phyloP scores from a whole-genome alignment of 2,329 filamentous ascomycete species.

The Alternaria dauci region DNA sequence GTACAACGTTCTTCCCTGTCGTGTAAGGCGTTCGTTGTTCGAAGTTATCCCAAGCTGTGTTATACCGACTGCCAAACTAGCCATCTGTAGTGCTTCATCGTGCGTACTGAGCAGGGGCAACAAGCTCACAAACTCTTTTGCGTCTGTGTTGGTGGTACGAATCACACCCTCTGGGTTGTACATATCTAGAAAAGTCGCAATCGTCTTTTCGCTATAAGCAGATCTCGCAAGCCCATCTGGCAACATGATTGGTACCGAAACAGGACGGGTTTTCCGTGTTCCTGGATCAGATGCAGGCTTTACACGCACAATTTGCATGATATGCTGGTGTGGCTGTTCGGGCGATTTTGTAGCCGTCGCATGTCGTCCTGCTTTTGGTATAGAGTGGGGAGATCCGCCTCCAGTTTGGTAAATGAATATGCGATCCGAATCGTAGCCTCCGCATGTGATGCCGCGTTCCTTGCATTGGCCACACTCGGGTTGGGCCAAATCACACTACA shows the following conservation, averaged over 20 bases:
- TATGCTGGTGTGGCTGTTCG: constrained; percentile 9
- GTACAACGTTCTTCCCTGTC: constrained; percentile 36
- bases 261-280: neutral
- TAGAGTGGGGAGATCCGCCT: neutral
- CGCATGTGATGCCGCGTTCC: constrained; percentile 66
- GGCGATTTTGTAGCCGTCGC: constrained; percentile 4
- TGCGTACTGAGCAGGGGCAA: constrained; percentile 29
- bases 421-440: constrained; percentile 69
- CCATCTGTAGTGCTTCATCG: constrained; percentile 36
- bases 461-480: constrained; percentile 69
- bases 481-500: constrained; percentile 68
- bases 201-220: constrained; percentile 33
- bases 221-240: constrained; percentile 27
- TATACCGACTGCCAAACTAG: constrained; percentile 36
- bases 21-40: constrained; percentile 24
- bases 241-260: constrained; percentile 14
- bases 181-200: constrained; percentile 33
- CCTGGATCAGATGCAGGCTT: neutral
- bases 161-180: constrained; percentile 27
- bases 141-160: constrained; percentile 12
- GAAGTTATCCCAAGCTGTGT: constrained; percentile 32
- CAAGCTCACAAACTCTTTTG: constrained; percentile 24
- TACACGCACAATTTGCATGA: constrained; percentile 5
- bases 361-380: neutral
- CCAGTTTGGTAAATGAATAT: constrained; percentile 62